Conservation (phyloP, 2,329 filamentous ascomycete species). For the Lasiodiplodia gonubiensis region DNA sequence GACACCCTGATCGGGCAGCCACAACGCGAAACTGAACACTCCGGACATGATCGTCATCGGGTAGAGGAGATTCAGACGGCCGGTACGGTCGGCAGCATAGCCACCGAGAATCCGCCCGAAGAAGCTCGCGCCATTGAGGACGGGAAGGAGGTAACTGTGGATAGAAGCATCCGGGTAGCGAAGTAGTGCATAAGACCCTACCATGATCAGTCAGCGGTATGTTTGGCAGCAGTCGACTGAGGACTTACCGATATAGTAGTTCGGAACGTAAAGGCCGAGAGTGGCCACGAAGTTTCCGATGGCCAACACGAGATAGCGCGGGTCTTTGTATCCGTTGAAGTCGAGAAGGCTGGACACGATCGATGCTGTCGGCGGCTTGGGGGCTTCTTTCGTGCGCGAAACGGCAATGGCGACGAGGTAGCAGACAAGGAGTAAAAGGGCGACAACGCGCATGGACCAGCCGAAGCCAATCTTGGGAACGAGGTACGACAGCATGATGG, state of each 20-base stretch:
- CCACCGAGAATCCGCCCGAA: slow-evolving; percentile 28
- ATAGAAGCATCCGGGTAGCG: slow-evolving; percentile 18
- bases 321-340: slow-evolving; percentile 29
- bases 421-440: slow-evolving; percentile 25
- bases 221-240: not conserved
- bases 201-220: not conserved
- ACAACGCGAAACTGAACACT: slow-evolving; percentile 24
- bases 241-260: slow-evolving; percentile 29
- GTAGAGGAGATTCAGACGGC: slow-evolving; percentile 22
- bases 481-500: slow-evolving; percentile 25
- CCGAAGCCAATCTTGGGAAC: slow-evolving; percentile 26
- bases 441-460: slow-evolving; percentile 26
- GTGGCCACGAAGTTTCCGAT: slow-evolving; percentile 29
- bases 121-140: slow-evolving; percentile 27
- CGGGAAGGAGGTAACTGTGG: slow-evolving; percentile 26
- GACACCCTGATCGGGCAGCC: slow-evolving; percentile 18
- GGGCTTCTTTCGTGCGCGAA: slow-evolving; percentile 18
- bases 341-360: slow-evolving; percentile 22
- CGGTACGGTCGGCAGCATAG: slow-evolving; percentile 22
- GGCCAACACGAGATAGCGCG: slow-evolving; percentile 24
- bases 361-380: not conserved
- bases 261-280: slow-evolving; percentile 28
- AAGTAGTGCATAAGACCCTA: slow-evolving; percentile 24
- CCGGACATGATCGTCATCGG: slow-evolving; percentile 29
- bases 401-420: slow-evolving; percentile 25